Evolutionary conservation across 352 stramenopile species (phyloP), one percentile per base, ranked within the genome.

Genomic region (Peronospora tabacina): DNA sequence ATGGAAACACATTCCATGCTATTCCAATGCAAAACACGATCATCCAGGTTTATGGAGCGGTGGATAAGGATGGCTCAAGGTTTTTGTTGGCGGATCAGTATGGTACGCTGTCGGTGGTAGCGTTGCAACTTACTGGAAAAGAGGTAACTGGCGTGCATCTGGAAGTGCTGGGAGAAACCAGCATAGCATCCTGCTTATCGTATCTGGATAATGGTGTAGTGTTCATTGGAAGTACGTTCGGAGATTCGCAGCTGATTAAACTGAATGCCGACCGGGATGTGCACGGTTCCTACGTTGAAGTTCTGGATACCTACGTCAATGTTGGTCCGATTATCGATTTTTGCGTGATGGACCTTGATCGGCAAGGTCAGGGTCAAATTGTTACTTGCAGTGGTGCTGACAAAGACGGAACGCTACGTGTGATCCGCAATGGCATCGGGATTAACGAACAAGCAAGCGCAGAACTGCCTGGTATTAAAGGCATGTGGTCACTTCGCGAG

Each of bases 341-440:
- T 71, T 97, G 94, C 66, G 78, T 99, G 15, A 95, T 98, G 61
- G 91, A 98, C 49, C 76, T 96, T 13, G 91, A 97, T 51, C 80
- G 90, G 2, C 89, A 97, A 51, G 82, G 84, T 7, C 95, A 98
- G 63, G 90, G 87, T 1, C 87, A 98, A 66, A 94, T 98, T 34
- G 96, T 98, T 6, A 98, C 96, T 3, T 98, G 92, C 60, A 98
- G 88, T 55, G 96, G 96, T 10, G 90, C 87, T 8, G 94, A 94
- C 51, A 97, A 97, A 48, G 93, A 98, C 39, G 95, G 95, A 17
- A 97, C 87, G 24, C 58, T 99, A 32, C 90, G 95, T 33, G 82
- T 99, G n/a, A 97, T 99, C 39, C 89, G 95, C 13, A 98, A 98
- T 56, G 96, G 96, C n/a, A 98, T 99, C 60, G 96, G 95, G 0